phyloP scores from a whole-genome alignment of 169 alveolate species.

The Plasmodium inui region DNA sequence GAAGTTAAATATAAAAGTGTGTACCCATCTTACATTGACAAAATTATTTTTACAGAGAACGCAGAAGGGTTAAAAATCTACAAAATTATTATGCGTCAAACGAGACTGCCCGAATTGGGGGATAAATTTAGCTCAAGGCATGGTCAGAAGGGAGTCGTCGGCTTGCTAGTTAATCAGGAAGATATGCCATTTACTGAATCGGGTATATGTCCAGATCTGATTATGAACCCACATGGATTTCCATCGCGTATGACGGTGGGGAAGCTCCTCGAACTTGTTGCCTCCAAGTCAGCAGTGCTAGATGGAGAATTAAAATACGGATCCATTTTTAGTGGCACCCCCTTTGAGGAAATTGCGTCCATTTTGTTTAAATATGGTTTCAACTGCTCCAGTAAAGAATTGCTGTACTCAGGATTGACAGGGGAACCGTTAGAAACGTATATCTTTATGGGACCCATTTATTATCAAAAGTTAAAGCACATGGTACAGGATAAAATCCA shows the following conservation, averaged over 20 bases:
- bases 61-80: slow-evolving; percentile 92
- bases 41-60: slow-evolving; percentile 95
- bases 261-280: slow-evolving; percentile 96
- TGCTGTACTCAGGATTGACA: slow-evolving; percentile 94
- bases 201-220: slow-evolving; percentile 99
- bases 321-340: slow-evolving; percentile 98
- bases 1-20: slow-evolving; percentile 81
- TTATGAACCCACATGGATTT: slow-evolving; percentile 99
- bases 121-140: slow-evolving; percentile 99
- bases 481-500: slow-evolving; percentile 99
- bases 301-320: slow-evolving; percentile 97
- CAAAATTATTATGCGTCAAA: slow-evolving; percentile 94
- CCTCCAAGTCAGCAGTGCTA: slow-evolving; percentile 96
- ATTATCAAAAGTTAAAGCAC: slow-evolving; percentile 99
- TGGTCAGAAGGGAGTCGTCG: slow-evolving; percentile 99
- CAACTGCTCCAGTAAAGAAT: slow-evolving; percentile 93
- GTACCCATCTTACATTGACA: slow-evolving; percentile 92
- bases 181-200: slow-evolving; percentile 98
- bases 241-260: slow-evolving; percentile 99
- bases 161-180: slow-evolving; percentile 97
- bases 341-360: slow-evolving; percentile 92
- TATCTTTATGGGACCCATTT: slow-evolving; percentile 98
- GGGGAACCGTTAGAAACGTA: slow-evolving; percentile 98
- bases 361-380: slow-evolving; percentile 96
- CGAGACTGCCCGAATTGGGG: slow-evolving; percentile 98